Percentiles rank a stretch among this genome's conserved stretches.
Evolutionary conservation across 192 early-diverging fungal species (phyloP).

Genomic region (Podila minutissima): DNA sequence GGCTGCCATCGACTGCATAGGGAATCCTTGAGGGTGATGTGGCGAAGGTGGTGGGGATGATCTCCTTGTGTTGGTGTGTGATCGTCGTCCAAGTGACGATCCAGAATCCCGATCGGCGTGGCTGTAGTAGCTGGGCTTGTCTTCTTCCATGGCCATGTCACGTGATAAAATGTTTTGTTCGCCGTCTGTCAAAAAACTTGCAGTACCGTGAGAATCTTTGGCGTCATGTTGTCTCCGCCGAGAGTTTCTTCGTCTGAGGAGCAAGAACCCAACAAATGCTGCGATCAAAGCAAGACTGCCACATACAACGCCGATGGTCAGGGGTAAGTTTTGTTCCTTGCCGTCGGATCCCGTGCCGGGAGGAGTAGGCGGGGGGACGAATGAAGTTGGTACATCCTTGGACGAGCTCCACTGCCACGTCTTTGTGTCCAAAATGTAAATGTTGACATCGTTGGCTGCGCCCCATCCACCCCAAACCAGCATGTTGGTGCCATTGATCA

Average conservation of each 20-base stretch:
- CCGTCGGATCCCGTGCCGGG: neutral
- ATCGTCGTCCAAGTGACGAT: conserved; percentile 21
- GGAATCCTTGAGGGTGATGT: conserved; percentile 14
- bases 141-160: conserved; percentile 21
- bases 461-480: conserved; percentile 78
- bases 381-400: conserved; percentile 24
- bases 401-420: conserved; percentile 71
- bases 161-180: conserved; percentile 15
- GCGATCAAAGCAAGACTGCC: conserved; percentile 52
- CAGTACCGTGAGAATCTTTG: neutral
- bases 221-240: neutral
- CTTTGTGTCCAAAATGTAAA: conserved; percentile 71
- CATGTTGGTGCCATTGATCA: conserved; percentile 65
- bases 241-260: conserved; percentile 16
- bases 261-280: conserved; percentile 42
- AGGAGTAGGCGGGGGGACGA: neutral
- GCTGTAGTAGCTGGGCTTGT: conserved; percentile 18
- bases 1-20: conserved; percentile 32
- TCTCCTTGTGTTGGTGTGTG: neutral
- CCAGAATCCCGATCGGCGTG: conserved; percentile 10
- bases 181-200: conserved; percentile 7
- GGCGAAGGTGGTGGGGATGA: conserved; percentile 1
- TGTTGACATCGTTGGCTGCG: conserved; percentile 59
- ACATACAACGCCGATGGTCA: conserved; percentile 37
- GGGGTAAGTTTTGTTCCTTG: conserved; percentile 17